Base-by-base conservation (phyloP, 1,139 yeast genomes). In the Pichia sp. region DNA sequence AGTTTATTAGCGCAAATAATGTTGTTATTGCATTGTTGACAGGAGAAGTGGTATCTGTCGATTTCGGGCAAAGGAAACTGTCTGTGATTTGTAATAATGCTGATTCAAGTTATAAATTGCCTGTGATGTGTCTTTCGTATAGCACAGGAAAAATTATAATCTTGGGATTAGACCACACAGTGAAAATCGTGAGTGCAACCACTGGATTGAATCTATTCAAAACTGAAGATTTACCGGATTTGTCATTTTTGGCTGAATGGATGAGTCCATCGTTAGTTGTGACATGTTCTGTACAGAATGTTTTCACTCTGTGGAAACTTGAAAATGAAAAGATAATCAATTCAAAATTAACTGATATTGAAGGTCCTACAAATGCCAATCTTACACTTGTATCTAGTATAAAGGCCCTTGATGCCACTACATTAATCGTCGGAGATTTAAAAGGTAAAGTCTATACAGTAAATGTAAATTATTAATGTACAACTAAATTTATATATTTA, bases 251-350 rank as follows among this genome's bases (percentile, higher is more conserved):
- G 3, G 30, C 14, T 29, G 33, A 33, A 1, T 54, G 57, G 57
- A 14, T 54, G 0, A 12, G 48, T 4, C 50, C 54, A 3, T 9
- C 16, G 9, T 3, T 29, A 2, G 40, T 54, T n/a, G 5, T 51
- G 8, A 31, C 55, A 2, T 45, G 51, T 12, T 49, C 57, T 1
- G 31, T 54, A 4, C 30, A 46, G 10, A 67, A 76, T 1, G 55
- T 64, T 3, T 60, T 78, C 6, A 75, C 74, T 51, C 66, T 75
- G 42, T 79, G 83, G 83, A 76, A 77, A 55, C 60, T 78, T 38
- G 61, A 63, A 6, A 63, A 58, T 24, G 38, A 47, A 9, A 48
- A 51, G 30, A 41, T 54, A 4, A 10, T 14, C 2, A 50, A 43
- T 31, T 12, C 16, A 24, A 66, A 30, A 29, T 4, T n/a, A 4